These are phyloP conservation scores for Alternaria sp. DNA, from an alignment of 2,329 filamentous ascomycete genomes.

Conservation along the genomic window DNA sequence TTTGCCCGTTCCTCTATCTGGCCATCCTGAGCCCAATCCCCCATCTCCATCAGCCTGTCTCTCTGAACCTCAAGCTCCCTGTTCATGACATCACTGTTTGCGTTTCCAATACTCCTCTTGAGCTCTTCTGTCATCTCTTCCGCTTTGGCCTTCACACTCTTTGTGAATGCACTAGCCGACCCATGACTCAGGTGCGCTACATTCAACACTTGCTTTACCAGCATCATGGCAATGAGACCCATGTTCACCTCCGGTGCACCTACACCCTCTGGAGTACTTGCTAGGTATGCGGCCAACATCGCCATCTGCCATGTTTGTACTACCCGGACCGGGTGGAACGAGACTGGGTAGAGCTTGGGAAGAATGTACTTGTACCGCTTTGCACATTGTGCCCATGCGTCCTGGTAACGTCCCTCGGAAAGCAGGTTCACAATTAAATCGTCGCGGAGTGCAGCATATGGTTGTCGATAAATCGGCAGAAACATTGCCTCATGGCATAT, in stretches of 20 bases:
- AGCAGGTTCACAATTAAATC: conserved; percentile 60
- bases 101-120: conserved; percentile 28
- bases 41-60: conserved; percentile 39
- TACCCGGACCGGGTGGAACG: conserved; percentile 61
- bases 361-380: conserved; percentile 60
- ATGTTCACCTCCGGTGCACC: conserved; percentile 48
- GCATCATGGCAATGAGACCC: conserved; percentile 50
- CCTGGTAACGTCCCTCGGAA: conserved; percentile 49
- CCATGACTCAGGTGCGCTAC: conserved; percentile 54
- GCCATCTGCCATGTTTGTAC: conserved; percentile 54
- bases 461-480: conserved; percentile 61
- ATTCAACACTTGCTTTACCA: conserved; percentile 51
- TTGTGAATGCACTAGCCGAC: conserved; percentile 48
- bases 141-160: conserved; percentile 47
- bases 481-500: conserved; percentile 48
- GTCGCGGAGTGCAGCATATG: conserved; percentile 60
- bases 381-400: conserved; percentile 59
- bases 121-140: conserved; percentile 40
- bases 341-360: conserved; percentile 57
- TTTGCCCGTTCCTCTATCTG: background rate
- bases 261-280: conserved; percentile 29
- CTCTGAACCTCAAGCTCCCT: conserved; percentile 35
- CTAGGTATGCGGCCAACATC: conserved; percentile 45
- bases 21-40: conserved; percentile 25
- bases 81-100: conserved; percentile 27